Base-by-base conservation (phyloP, 169 alveolate species). In the Cryptosporidium ubiquitum region DNA sequence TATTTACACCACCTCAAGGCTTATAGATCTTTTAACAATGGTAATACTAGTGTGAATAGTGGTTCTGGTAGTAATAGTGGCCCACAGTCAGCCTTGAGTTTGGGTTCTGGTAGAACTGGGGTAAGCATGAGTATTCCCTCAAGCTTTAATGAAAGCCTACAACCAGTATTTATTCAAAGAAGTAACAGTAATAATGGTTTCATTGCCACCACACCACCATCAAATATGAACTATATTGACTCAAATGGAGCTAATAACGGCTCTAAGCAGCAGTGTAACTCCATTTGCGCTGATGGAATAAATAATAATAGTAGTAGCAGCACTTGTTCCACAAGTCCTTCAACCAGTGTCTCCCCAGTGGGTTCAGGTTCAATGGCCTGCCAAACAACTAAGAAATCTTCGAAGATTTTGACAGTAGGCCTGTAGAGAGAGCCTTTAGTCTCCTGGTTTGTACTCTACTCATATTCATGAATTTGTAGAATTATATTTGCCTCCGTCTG, bases 1-100 rank as follows among this genome's bases (percentile, higher is more conserved):
- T 92, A 92, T 71, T 69, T 84, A 12, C 95, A 91, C 39, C 93
- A 92, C 66, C 70, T 92, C 33, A 85, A 74, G 68, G 85, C 93
- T 18, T 92, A 86, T 73, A 37, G 91, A 23, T 79, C 89, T 39
- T 79, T 79, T 23, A 37, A 55, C 20, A 58, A 23, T 29, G 51
- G 61, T 5, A 40, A 12, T 37, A 0, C 64, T 16, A 18, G 79
- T 26, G 66, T 26, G 18, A 37, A 39, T 52, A 44, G 37, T n/a
- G 39, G 51, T 12, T 14, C 31, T 39, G 73, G 70, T 9, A 31
- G 51, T 29, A 57, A 20, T 57, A 57, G 12, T 57, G 7, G 7
- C 4, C 37, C 69, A 18, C 35, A 12, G 18, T 12, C 39, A 0
- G 14, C 55, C 9, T 33, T 66, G 51, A 26, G 74, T 31, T 33